Conservation (phyloP, 23 red algal species). For the Agarophyton chilense region DNA sequence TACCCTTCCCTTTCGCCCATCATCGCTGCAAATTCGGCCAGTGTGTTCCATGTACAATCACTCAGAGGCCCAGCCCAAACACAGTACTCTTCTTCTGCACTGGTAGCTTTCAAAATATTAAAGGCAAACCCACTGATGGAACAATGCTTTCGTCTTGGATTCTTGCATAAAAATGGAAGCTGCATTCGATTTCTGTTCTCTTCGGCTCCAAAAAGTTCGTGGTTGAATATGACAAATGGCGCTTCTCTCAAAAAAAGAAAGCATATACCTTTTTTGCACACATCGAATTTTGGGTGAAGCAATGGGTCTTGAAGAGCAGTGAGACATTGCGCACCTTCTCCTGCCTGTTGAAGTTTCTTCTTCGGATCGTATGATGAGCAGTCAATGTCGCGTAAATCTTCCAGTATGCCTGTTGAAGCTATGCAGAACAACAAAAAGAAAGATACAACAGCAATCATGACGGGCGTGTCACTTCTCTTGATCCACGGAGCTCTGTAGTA, state of each 20-base stretch:
- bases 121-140: slow-evolving; percentile 15
- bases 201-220: not conserved
- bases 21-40: not conserved
- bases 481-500: too few species aligned
- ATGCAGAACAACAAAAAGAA: not conserved
- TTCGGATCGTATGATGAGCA: not conserved
- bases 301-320: not conserved
- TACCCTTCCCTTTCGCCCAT: not conserved
- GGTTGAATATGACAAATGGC: not conserved
- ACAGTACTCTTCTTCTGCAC: slow-evolving; percentile 18
- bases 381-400: not conserved
- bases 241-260: not conserved
- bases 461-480: too few species aligned
- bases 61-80: slow-evolving; percentile 11
- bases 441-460: not conserved
- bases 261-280: not conserved
- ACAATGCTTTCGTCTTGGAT: not conserved
- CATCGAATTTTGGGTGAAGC: not conserved
- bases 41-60: slow-evolving; percentile 23
- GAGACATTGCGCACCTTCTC: not conserved
- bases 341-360: not conserved
- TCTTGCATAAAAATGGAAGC: not conserved
- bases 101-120: not conserved
- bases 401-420: not conserved
- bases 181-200: not conserved